phyloP scores from a whole-genome alignment of 2,329 filamentous ascomycete species.

The Hypoxylon sp. region DNA sequence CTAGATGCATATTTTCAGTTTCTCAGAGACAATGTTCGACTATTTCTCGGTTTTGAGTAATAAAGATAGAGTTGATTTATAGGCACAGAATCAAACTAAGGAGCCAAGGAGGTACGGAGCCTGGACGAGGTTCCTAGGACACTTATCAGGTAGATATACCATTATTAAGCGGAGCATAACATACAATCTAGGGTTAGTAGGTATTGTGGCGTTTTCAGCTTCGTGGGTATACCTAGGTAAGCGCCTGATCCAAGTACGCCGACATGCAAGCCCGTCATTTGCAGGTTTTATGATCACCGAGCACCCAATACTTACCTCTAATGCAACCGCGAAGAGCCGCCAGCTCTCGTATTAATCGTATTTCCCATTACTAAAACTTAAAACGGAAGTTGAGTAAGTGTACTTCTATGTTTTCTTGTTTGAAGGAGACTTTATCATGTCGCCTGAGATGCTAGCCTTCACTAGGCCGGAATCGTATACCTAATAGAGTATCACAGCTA shows the following conservation, averaged over 20 bases:
- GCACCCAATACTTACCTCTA: not conserved
- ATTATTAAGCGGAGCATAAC: not conserved
- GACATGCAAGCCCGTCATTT: not conserved
- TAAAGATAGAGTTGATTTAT: not conserved
- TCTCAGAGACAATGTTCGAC: not conserved
- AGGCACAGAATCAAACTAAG: not conserved
- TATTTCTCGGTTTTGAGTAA: not conserved
- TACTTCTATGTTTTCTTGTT: not conserved
- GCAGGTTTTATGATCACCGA: not conserved
- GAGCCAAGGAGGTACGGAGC: not conserved
- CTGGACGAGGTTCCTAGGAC: not conserved
- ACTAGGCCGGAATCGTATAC: not conserved
- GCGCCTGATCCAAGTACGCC: not conserved
- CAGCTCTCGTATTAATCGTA: not conserved
- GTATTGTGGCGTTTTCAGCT: not conserved
- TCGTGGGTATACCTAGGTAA: not conserved
- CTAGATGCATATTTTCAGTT: not conserved
- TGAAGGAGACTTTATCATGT: not conserved
- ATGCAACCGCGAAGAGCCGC: not conserved
- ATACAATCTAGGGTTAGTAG: not conserved
- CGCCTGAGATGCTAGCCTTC: not conserved
- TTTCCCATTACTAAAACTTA: not conserved
- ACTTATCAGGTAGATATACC: not conserved
- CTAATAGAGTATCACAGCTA: not conserved
- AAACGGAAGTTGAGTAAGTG: not conserved